Evolutionary conservation across 2,329 filamentous ascomycete genomes (phyloP), one percentile per base, ranked within the genome.

Genomic region (Penicillium hesseltinei): DNA sequence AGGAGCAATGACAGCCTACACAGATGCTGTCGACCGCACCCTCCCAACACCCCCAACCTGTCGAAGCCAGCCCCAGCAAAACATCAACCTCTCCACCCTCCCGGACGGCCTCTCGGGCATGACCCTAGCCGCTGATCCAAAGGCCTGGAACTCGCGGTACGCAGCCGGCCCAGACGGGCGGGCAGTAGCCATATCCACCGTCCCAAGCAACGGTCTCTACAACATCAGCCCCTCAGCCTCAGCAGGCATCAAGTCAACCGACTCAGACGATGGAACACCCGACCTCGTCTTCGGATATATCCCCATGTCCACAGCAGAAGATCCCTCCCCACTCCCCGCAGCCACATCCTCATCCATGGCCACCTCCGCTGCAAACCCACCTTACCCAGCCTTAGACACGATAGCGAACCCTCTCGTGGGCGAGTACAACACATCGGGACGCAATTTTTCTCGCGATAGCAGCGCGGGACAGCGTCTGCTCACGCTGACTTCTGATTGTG

Each of bases 1-100:
- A 6, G 61, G 67, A 35, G 47, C 61, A 17, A 64, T 67, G 42
- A 54, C 62, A 29, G 63, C 48, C 35, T 54, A 58, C 27, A 61
- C 71, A 23, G 66, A 63, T 2, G 36, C 36, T 8, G 57, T 67
- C 44, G 73, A 74, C 51, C 68, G 75, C 46, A 75, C 66, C 10
- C 65, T 77, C 27, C 75, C 75, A 31, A 73, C 68, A 33, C 72
- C 73, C 33, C 65, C 67, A 25, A 68, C 60, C 7, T 62, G 63
- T 31, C 68, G 69, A 33, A 62, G 59, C 56, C 67, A 66, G 21
- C 61, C 43, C 21, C 36, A 55, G 21, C 10, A n/a, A 31, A 57
- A 44, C 36, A 64, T 59, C 36, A 46, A 53, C 29, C 45, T 45
- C 13, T 54, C 66, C 33, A 56, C 62, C 36, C 52, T 62, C 27